phyloP scores from a whole-genome alignment of 345 rosid species.

The Gossypium mustelinum region DNA sequence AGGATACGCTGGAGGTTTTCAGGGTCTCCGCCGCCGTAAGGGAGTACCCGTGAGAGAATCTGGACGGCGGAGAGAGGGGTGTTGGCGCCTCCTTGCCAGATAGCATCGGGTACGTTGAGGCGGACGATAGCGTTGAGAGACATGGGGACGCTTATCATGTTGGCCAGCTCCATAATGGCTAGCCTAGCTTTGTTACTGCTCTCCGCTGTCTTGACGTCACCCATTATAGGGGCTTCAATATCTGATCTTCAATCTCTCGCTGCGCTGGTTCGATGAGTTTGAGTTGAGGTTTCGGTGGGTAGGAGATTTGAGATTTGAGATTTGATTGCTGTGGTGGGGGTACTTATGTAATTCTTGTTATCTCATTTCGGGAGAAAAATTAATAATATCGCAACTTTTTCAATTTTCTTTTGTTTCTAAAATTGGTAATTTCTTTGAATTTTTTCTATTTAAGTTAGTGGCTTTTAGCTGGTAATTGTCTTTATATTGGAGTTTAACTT shows the following conservation, averaged over 20 bases:
- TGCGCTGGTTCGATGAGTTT: neutral
- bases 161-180: constrained; percentile 70
- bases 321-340: neutral
- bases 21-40: constrained; percentile 39
- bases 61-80: constrained; percentile 67
- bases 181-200: constrained; percentile 54
- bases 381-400: no score
- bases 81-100: constrained; percentile 79
- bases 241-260: neutral
- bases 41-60: constrained; percentile 51
- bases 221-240: neutral
- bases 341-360: no score
- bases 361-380: no score
- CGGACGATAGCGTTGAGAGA: constrained; percentile 70
- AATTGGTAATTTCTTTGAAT: no score
- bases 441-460: no score
- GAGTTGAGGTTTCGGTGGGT: no score
- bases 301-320: neutral
- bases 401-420: no score
- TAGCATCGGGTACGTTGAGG: constrained; percentile 71
- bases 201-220: constrained; percentile 21
- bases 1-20: constrained; percentile 84
- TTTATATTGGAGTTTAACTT: no score
- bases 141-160: constrained; percentile 95
- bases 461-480: no score